Evolutionary conservation across 2,329 filamentous ascomycete genomes (phyloP), one percentile per base, ranked within the genome.

Genomic region (Stachybotrys elegans): DNA sequence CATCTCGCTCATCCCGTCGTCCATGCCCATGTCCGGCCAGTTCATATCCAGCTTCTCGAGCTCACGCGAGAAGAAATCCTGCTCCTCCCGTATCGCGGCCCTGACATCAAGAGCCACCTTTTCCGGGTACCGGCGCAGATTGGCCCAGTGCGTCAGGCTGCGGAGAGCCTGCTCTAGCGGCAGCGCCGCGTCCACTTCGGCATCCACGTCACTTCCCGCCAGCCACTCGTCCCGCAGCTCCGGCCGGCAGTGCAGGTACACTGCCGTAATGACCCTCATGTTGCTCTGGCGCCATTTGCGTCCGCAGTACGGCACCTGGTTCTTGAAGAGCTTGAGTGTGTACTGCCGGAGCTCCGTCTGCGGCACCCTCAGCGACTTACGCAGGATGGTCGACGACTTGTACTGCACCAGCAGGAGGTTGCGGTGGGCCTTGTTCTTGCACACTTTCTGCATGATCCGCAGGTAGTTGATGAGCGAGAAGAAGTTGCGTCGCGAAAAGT

Each of bases 221-320:
- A 97, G 76, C 92, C 93, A 97, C 67, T 96, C 93, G 59, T 98
- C 93, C 22, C 92, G 79, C 37, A 98, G 75, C 63, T 97, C 92
- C 0, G 92, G 92, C 7, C 90, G 79, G 59, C 92, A 95, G 67
- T 95, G 88, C 40, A 98, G 74, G 65, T 96, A 98, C 2, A 98
- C 88, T 4, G 91, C 90, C 1, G 93, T 98, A 60, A 98, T 98
- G 58, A 97, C 91, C 44, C 92, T 87, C 93, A 98, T 98, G 66
- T 98, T 97, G 55, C 83, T 84, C 69, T 97, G 93, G 13, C 93
- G 84, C 93, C 93, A 98, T 70, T 98, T 98, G 35, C 93, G 84
- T 19, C 93, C 92, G 65, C 92, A 97, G 72, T 95, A 98, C 1
- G 93, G 93, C 5, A 98, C 93, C 66, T 98, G 93, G 48, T 90